Evolutionary conservation across 2,329 filamentous ascomycete species (phyloP), one percentile per base, ranked within the genome.

Genomic region (Ophiostoma australiae): DNA sequence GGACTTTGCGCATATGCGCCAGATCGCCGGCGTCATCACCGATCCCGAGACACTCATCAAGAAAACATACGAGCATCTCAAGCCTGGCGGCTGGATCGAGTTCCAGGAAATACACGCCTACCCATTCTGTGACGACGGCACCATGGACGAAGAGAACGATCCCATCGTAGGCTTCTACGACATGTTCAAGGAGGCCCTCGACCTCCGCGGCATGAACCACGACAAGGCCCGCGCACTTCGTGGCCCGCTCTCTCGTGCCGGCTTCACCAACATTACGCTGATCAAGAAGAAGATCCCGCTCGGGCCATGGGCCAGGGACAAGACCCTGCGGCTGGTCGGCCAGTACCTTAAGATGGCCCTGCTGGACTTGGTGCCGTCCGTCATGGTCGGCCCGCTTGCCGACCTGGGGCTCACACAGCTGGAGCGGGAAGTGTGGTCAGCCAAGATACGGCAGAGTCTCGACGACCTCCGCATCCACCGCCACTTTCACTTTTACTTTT

Each of bases 1-100:
- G 58, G 87, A 89, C 75, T 87, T 86, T 72, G 83, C 88, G 13
- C 87, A 89, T 76, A 82, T 84, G n/a, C 82, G 87, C 3, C 84
- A 87, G 70, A 84, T 85, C 1, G 83, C 84, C 13, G 77, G 81
- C 83, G 1, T 82, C 89, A 8, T 41, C n/a, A 27, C 37, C 39
- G 37, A 41, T 4, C n/a, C 66, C 35, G 63, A 37, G 58, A 11
- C 7, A 8, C 35, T 37, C 20, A 39, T 31, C 39, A 23, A 41
- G 13, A 44, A 23, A 35, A 15, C 58, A 7, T 23, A 20, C 65
- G 76, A 76, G 33, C 78, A 83, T 71, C 75, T 84, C 23, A 80
- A 78, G 67, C 78, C 80, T 0, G 84, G 84, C 20, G 84, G 84
- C 39, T 86, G 83, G 83, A 77, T 86, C 33, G 83, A 85, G 67